A percentile compares a stretch with the other conserved stretches of the same genome.
Evolutionary conservation across 768 basidiomycete species (phyloP).

Genomic region (Sarcodon sp.): DNA sequence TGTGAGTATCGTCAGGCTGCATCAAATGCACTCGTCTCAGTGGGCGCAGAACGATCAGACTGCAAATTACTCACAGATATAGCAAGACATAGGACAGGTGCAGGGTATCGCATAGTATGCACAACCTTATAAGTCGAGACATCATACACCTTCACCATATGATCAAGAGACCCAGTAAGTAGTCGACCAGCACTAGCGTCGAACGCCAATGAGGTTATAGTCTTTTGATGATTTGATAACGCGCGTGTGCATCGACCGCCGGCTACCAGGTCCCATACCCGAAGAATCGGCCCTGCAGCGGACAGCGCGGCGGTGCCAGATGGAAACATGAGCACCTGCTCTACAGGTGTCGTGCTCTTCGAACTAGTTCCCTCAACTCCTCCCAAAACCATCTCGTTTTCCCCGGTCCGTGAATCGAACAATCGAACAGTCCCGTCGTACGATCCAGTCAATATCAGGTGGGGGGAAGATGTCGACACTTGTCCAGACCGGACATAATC

Average conservation of each 20-base stretch:
- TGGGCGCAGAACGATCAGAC: background rate
- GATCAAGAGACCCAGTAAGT: constrained; percentile 85
- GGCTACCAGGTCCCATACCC: constrained; percentile 91
- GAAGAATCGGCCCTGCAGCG: constrained; percentile 82
- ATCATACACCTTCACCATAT: constrained; percentile 99
- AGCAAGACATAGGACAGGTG: constrained; percentile 80
- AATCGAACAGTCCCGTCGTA: constrained; percentile 88
- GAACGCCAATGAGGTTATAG: constrained; percentile 81
- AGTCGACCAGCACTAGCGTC: constrained; percentile 65
- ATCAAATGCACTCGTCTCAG: constrained; percentile 5
- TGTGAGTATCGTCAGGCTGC: constrained; percentile 93
- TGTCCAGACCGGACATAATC: constrained; percentile 96
- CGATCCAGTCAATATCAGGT: constrained; percentile 82
- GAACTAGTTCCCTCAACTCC: background rate
- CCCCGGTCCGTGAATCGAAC: constrained; percentile 76
- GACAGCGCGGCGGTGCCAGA: constrained; percentile 80
- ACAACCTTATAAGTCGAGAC: constrained; percentile 88
- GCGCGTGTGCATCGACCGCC: constrained; percentile 85
- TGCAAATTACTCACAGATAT: constrained; percentile 58
- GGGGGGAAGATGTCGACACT: constrained; percentile 71
- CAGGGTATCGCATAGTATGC: constrained; percentile 97
- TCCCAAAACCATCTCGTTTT: constrained; percentile 78
- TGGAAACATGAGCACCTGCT: constrained; percentile 88
- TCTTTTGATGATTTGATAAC: constrained; percentile 96
- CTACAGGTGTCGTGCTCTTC: constrained; percentile 49